These are phyloP conservation scores for Piper betle DNA, from an alignment of 164 flowering plant genomes.

Conservation along the genomic window DNA sequence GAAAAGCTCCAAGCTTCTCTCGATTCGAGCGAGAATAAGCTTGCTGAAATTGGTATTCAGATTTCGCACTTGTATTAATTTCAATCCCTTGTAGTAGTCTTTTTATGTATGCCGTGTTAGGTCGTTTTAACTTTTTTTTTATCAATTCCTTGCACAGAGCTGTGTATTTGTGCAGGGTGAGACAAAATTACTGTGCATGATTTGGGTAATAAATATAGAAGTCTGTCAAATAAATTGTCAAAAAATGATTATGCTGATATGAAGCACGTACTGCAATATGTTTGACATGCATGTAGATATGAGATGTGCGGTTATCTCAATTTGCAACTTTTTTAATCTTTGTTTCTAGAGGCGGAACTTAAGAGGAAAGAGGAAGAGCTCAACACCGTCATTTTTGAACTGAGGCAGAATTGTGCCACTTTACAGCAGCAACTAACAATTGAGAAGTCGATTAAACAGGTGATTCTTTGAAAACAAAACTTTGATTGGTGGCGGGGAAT, in stretches of 20 bases:
- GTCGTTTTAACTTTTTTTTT: too few relatives aligned
- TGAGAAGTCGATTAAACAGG: conserved; percentile 61
- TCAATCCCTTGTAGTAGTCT: not conserved
- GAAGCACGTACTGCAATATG: too few relatives aligned
- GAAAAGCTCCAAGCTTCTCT: conserved; percentile 29
- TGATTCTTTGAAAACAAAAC: too few relatives aligned
- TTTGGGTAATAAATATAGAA: too few relatives aligned
- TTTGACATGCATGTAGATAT: too few relatives aligned
- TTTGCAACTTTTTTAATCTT: not conserved
- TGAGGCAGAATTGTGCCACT: conserved; percentile 26
- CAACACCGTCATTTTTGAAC: conserved; percentile 31
- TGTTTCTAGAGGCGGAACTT: conserved; percentile 35
- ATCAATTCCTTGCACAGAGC: too few relatives aligned
- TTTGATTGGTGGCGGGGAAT: too few relatives aligned
- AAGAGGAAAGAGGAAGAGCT: conserved; percentile 54
- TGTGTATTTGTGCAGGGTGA: too few relatives aligned
- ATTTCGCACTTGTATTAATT: not conserved
- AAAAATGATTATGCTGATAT: too few relatives aligned
- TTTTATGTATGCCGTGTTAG: too few relatives aligned
- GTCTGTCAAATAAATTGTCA: too few relatives aligned
- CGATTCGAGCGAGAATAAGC: conserved; percentile 31
- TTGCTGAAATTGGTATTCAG: conserved; percentile 38
- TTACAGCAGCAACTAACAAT: conserved; percentile 36
- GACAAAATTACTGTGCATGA: not conserved
- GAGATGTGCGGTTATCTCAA: too few relatives aligned